phyloP scores from a whole-genome alignment of 225 moss, liverwort and hornwort species.

The Marchantia paleacea region DNA sequence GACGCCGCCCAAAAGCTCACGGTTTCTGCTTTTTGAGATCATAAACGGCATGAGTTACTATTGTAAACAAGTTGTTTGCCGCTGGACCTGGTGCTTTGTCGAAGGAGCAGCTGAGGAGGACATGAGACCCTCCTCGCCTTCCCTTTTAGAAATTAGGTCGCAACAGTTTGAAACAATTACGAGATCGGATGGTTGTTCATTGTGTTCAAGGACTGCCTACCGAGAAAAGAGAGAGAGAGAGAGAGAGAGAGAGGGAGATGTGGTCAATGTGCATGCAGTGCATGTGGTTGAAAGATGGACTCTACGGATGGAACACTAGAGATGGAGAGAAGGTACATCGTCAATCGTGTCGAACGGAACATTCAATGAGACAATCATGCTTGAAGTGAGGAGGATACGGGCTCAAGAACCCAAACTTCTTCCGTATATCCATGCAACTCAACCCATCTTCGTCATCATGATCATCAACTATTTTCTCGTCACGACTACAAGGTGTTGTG shows the following conservation, averaged over 20 bases:
- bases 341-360: background rate
- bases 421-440: background rate
- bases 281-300: background rate
- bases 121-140: too few species aligned
- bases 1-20: background rate
- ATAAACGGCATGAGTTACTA: background rate
- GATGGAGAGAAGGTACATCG: background rate
- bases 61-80: background rate
- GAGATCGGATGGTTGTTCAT: background rate
- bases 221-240: background rate
- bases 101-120: background rate
- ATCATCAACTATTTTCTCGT: background rate
- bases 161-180: background rate
- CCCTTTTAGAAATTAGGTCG: too few species aligned
- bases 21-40: background rate
- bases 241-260: background rate
- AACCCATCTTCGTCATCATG: background rate
- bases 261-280: background rate
- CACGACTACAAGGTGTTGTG: background rate
- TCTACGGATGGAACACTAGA: background rate
- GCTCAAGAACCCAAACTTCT: background rate
- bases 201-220: background rate
- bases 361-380: background rate
- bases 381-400: background rate
- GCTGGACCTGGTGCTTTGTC: background rate